phyloP scores from a whole-genome alignment of 169 alveolate genomes.

The Eimeria acervulina region DNA sequence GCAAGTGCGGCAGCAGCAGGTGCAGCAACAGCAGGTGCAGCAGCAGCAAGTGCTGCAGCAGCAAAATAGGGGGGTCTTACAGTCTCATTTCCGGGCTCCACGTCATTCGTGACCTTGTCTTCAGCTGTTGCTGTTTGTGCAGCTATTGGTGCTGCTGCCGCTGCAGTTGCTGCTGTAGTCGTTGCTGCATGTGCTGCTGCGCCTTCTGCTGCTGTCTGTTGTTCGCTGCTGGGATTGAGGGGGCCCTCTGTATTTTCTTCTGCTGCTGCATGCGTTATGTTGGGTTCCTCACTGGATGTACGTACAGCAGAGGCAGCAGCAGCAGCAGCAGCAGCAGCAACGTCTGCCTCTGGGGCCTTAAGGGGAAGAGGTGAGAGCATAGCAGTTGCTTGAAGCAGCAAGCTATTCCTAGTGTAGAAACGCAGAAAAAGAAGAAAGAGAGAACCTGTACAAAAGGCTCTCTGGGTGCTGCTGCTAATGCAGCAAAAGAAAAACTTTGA shows the following conservation, averaged over 20 bases:
- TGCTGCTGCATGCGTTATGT: background rate
- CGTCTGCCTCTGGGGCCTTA: background rate
- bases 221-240: background rate
- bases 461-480: too few relatives aligned
- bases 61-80: background rate
- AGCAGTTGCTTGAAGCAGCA: too few relatives aligned
- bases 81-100: background rate
- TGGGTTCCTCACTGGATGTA: background rate
- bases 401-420: too few relatives aligned
- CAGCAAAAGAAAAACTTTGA: background rate
- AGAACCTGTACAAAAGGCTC: too few relatives aligned
- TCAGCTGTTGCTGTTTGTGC: constrained; percentile 10
- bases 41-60: background rate
- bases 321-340: constrained; percentile 31
- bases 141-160: background rate
- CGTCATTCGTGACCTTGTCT: background rate
- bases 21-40: constrained; percentile 19
- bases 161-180: background rate
- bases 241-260: background rate
- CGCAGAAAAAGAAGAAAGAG: too few relatives aligned
- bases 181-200: background rate
- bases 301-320: constrained; percentile 6
- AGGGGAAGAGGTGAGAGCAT: background rate
- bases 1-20: background rate
- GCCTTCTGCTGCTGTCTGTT: constrained; percentile 4